These are phyloP conservation scores for Jackrogersella multiformis DNA, from an alignment of 495 filamentous ascomycete genomes.

Conservation along the genomic window DNA sequence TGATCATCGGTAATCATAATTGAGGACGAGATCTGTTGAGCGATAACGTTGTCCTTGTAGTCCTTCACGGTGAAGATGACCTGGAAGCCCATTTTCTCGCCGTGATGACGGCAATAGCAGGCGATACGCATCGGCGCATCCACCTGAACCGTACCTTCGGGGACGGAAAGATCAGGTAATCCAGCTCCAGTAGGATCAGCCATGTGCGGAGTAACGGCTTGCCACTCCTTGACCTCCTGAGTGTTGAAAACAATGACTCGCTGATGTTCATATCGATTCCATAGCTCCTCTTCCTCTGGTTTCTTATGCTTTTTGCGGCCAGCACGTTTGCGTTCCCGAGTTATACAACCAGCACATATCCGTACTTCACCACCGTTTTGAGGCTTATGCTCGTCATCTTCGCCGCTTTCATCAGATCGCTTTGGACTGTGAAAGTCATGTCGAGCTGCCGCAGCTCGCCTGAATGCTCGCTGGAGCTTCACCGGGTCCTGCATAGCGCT, in stretches of 20 bases:
- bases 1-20: constrained; percentile 98
- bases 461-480: constrained; percentile 69
- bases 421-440: constrained; percentile 13
- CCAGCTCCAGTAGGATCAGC: constrained; percentile 48
- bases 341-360: constrained; percentile 85
- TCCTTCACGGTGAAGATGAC: constrained; percentile 95
- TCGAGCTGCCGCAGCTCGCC: constrained; percentile 62
- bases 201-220: constrained; percentile 56
- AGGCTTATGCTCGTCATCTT: constrained; percentile 71
- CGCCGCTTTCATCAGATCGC: constrained; percentile 24
- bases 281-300: constrained; percentile 82
- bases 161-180: constrained; percentile 51
- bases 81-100: constrained; percentile 89
- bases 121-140: constrained; percentile 94
- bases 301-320: constrained; percentile 90
- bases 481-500: constrained; percentile 87
- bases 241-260: constrained; percentile 94
- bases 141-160: constrained; percentile 73
- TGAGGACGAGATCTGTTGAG: constrained; percentile 83
- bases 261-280: constrained; percentile 77
- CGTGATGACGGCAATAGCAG: constrained; percentile 94
- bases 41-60: constrained; percentile 73
- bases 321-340: constrained; percentile 85
- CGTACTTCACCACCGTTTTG: constrained; percentile 86
- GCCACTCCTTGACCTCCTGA: constrained; percentile 88